Evolutionary conservation across 305 asterid species (phyloP).

Genomic region (Salvia sclarea): DNA sequence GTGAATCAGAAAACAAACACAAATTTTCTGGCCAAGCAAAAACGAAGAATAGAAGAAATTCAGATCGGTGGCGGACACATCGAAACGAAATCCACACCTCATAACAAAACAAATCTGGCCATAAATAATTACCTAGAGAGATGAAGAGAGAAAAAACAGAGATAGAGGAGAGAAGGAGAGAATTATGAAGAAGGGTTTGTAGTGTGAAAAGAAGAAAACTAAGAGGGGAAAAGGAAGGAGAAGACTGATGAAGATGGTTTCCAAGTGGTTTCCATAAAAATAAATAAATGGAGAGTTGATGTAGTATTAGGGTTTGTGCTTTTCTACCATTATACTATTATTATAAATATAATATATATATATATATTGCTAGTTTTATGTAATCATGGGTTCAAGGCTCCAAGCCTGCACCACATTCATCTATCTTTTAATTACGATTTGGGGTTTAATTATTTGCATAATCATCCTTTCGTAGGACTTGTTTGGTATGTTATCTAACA

Average conservation of each 20-base stretch:
- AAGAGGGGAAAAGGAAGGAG: constrained; percentile 24
- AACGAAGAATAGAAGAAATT: neutral
- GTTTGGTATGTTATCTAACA: no score
- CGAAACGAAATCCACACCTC: constrained; percentile 10
- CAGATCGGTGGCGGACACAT: neutral
- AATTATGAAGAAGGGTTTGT: neutral
- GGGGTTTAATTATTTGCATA: neutral
- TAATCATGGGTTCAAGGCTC: neutral
- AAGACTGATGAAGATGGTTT: constrained; percentile 34
- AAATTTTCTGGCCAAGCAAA: neutral
- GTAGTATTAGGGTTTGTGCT: constrained; percentile 35
- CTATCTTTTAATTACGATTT: no score
- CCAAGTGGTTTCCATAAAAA: constrained; percentile 36
- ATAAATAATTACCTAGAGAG: constrained; percentile 31
- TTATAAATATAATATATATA: no score
- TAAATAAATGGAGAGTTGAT: constrained; percentile 22
- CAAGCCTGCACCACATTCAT: no score
- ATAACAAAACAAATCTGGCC: constrained; percentile 13
- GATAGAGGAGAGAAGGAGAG: neutral
- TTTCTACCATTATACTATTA: constrained; percentile 29
- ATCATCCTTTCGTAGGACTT: neutral
- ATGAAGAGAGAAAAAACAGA: constrained; percentile 2
- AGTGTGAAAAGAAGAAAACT: constrained; percentile 30
- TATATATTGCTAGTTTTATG: neutral
- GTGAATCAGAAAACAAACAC: no score